Percentiles rank a stretch among this genome's conserved stretches.
Evolutionary conservation across 2,329 filamentous ascomycete species (phyloP).

Genomic region (Dactylellina leptospora): DNA sequence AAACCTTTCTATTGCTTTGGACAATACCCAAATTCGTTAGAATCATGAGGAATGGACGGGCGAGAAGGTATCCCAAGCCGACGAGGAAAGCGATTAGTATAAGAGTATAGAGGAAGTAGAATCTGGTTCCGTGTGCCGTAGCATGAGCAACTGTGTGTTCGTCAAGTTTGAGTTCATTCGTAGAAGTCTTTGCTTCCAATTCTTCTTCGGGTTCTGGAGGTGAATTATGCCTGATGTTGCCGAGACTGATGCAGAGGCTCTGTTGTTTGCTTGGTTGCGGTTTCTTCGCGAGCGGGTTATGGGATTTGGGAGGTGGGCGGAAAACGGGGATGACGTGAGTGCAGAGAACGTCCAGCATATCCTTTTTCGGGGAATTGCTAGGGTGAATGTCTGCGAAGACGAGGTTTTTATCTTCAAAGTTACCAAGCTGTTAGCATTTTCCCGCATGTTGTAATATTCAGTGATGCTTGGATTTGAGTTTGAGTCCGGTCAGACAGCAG

Average conservation of each 20-base stretch:
- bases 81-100: constrained; percentile 30
- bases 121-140: constrained; percentile 34
- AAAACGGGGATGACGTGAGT: constrained; percentile 42
- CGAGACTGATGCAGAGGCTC: constrained; percentile 29
- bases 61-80: constrained; percentile 33
- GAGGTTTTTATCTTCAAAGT: constrained; percentile 30
- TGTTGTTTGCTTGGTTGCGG: constrained; percentile 47
- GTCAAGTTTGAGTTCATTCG: constrained; percentile 9
- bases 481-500: constrained; percentile 52
- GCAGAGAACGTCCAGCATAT: constrained; percentile 45
- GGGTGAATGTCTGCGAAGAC: constrained; percentile 37
- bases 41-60: constrained; percentile 49
- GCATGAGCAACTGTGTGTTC: constrained; percentile 30
- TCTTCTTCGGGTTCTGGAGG: constrained; percentile 10
- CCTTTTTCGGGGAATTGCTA: constrained; percentile 29
- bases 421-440: constrained; percentile 6
- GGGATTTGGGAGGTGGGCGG: constrained; percentile 23
- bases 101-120: constrained; percentile 38
- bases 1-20: constrained; percentile 29
- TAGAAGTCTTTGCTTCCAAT: not conserved
- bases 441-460: too few relatives aligned
- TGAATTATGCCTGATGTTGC: constrained; percentile 27
- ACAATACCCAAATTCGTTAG: constrained; percentile 50
- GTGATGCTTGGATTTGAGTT: too few relatives aligned
- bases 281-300: constrained; percentile 24